These are phyloP conservation scores for Cryptosporidium canis DNA, from an alignment of 169 alveolate genomes.

Conservation along the genomic window DNA sequence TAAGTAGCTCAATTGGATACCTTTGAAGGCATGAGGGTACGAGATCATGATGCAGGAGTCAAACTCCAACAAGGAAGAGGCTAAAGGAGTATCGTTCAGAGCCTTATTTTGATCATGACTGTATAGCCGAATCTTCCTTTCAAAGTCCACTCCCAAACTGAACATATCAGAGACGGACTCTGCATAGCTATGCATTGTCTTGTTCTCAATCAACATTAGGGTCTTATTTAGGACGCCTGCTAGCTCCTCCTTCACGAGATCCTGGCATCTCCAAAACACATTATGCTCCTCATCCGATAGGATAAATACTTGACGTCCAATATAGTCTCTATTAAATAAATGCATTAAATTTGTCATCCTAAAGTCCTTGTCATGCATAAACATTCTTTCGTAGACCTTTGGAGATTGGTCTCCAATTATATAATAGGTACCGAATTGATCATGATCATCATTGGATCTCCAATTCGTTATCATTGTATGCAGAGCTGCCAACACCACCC, in stretches of 20 bases:
- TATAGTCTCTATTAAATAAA: slow-evolving; percentile 49
- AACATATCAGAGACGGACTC: slow-evolving; percentile 10
- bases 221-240: slow-evolving; percentile 11
- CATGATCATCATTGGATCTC: not conserved
- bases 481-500: not conserved
- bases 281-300: slow-evolving; percentile 4
- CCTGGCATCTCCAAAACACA: slow-evolving; percentile 70
- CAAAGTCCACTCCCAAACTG: not conserved
- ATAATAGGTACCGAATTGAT: slow-evolving; percentile 12
- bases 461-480: slow-evolving; percentile 22
- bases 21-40: not conserved
- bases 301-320: slow-evolving; percentile 26
- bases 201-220: slow-evolving; percentile 16
- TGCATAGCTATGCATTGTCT: not conserved
- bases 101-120: not conserved
- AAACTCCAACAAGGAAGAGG: slow-evolving; percentile 12
- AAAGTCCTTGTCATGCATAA: not conserved
- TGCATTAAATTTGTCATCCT: slow-evolving; percentile 18
- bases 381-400: not conserved
- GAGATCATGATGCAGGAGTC: slow-evolving; percentile 38
- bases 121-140: not conserved
- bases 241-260: slow-evolving; percentile 18
- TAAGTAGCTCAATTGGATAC: not conserved
- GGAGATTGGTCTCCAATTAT: slow-evolving; percentile 2
- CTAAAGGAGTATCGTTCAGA: not conserved